Percentiles rank a stretch among this genome's conserved stretches.
These are phyloP conservation scores for Hypsizygus marmoreus DNA, from an alignment of 768 basidiomycete genomes.

Conservation along the genomic window DNA sequence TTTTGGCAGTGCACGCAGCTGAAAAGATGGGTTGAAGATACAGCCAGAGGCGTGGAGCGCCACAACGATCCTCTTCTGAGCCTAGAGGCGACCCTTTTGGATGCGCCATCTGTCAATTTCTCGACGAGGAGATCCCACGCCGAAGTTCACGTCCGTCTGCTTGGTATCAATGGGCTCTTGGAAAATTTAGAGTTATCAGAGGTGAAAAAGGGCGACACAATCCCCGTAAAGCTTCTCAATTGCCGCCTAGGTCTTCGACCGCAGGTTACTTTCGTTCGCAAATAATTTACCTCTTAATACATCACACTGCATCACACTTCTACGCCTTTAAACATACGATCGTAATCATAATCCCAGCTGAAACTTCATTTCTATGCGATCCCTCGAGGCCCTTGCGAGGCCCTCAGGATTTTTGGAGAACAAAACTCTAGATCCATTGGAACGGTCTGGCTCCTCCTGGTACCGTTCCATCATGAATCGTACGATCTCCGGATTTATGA, in stretches of 20 bases:
- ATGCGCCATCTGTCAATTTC: background rate
- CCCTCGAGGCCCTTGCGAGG: too few relatives aligned
- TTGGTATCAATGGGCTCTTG: background rate
- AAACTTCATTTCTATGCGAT: too few relatives aligned
- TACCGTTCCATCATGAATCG: too few relatives aligned
- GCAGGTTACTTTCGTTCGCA: background rate
- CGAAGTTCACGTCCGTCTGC: conserved; percentile 6
- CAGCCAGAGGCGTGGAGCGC: conserved; percentile 16
- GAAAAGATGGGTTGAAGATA: conserved; percentile 38
- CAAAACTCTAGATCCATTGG: too few relatives aligned
- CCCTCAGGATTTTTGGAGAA: too few relatives aligned
- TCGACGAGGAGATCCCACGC: conserved; percentile 2
- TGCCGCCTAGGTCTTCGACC: conserved; percentile 5
- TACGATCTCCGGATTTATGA: too few relatives aligned
- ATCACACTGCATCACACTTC: too few relatives aligned
- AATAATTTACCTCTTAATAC: background rate
- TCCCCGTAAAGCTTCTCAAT: conserved; percentile 4
- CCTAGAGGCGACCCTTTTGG: conserved; percentile 9
- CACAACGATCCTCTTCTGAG: conserved; percentile 11
- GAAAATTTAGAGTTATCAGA: background rate
- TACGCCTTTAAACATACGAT: conserved; percentile 1
- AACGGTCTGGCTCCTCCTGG: too few relatives aligned
- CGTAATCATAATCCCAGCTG: conserved; percentile 2
- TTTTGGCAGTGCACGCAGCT: conserved; percentile 39
- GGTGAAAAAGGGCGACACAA: background rate